Percentiles rank a stretch among this genome's conserved stretches.
Conservation (phyloP, 495 filamentous ascomycete species). For the Penicillium taxi region DNA sequence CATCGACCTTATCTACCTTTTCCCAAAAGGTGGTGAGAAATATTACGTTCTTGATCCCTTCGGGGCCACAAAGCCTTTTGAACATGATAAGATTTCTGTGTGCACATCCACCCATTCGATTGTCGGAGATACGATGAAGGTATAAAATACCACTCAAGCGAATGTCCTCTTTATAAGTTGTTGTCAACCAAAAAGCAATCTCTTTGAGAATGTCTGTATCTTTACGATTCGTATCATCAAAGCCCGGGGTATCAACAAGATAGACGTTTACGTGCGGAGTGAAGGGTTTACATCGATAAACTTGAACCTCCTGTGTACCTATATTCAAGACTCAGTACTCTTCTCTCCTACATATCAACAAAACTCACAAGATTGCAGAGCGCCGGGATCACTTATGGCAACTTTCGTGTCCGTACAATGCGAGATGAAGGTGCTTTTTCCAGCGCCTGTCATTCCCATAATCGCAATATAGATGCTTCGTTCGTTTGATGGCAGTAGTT, state of each 20-base stretch:
- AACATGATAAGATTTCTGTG: constrained; percentile 38
- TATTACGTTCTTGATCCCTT: constrained; percentile 30
- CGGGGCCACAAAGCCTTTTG: constrained; percentile 32
- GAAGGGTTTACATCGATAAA: constrained; percentile 2
- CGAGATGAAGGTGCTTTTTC: constrained; percentile 36
- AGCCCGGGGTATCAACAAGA: constrained; percentile 39
- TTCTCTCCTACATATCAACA: background rate
- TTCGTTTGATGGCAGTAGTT: background rate
- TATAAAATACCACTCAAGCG: constrained; percentile 27
- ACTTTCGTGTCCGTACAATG: constrained; percentile 14
- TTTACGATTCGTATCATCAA: constrained; percentile 28
- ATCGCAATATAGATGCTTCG: constrained; percentile 24
- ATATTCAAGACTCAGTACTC: background rate
- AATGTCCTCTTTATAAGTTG: constrained; percentile 4
- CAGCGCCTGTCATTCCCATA: constrained; percentile 38
- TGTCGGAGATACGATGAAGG: constrained; percentile 39
- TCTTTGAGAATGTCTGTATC: constrained; percentile 33
- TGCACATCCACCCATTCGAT: constrained; percentile 30
- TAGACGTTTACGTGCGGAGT: constrained; percentile 3
- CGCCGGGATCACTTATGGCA: constrained; percentile 11
- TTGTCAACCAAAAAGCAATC: constrained; percentile 14
- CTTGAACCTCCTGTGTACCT: constrained; percentile 4
- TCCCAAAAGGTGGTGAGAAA: constrained; percentile 42
- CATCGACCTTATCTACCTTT: background rate
- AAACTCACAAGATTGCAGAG: constrained; percentile 18